These are phyloP conservation scores for Solanum arcanum DNA, from an alignment of 257 asterid species.

Conservation along the genomic window DNA sequence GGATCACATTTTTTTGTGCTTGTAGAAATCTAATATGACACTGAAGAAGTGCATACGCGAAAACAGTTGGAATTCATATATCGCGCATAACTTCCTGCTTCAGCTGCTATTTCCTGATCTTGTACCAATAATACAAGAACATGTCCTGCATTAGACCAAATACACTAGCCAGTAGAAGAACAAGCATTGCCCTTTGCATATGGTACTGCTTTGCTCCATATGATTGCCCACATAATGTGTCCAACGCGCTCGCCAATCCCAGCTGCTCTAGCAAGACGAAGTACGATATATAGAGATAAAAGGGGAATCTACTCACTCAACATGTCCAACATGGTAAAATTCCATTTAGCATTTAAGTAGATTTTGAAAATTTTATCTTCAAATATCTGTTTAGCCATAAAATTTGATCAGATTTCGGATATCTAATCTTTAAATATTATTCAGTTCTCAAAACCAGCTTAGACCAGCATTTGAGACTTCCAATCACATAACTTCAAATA, in stretches of 20 bases:
- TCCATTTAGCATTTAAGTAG: not conserved
- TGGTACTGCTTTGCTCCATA: not conserved
- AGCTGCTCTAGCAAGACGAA: no score
- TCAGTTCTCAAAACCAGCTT: no score
- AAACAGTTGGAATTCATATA: not conserved
- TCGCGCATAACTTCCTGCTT: not conserved
- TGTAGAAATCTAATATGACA: not conserved
- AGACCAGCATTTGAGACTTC: not conserved
- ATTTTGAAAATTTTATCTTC: not conserved
- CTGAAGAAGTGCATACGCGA: not conserved
- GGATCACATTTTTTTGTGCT: not conserved
- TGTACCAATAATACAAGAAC: not conserved
- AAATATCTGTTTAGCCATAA: not conserved
- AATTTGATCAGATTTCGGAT: not conserved
- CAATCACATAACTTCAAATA: not conserved
- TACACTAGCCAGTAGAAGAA: not conserved
- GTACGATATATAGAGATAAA: no score
- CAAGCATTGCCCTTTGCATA: not conserved
- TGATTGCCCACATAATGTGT: not conserved
- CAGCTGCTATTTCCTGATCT: not conserved
- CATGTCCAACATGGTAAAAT: not conserved
- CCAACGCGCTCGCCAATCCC: not conserved
- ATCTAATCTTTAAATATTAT: no score
- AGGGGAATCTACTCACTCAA: not conserved
- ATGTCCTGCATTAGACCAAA: not conserved